phyloP scores from a whole-genome alignment of 768 basidiomycete genomes.

The Tricholoma flavovirens region DNA sequence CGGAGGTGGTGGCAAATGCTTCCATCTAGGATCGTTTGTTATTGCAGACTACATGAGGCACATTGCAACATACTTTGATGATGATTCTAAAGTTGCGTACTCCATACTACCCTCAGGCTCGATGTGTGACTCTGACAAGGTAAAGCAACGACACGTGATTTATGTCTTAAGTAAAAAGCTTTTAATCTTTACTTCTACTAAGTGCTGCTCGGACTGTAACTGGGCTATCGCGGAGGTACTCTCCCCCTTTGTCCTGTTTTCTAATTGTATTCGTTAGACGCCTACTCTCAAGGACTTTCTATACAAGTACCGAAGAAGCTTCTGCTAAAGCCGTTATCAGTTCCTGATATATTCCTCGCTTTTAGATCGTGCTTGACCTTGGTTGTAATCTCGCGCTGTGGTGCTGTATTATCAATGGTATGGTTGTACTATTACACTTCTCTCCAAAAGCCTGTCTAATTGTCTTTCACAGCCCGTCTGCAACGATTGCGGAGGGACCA shows the following conservation, averaged over 20 bases:
- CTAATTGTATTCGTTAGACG: background rate
- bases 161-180: no score
- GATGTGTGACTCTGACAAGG: no score
- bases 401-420: background rate
- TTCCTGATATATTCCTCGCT: background rate
- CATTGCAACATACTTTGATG: conserved; percentile 27
- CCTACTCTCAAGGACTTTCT: background rate
- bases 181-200: background rate
- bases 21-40: conserved; percentile 40
- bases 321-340: background rate
- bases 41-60: background rate
- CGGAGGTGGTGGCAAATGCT: conserved; percentile 57
- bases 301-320: background rate
- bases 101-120: no score
- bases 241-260: background rate
- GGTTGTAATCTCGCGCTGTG: no score
- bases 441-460: background rate
- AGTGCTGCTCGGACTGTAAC: no score
- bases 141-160: no score
- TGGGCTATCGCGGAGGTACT: background rate
- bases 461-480: conserved; percentile 51
- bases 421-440: background rate
- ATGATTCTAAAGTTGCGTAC: conserved; percentile 35
- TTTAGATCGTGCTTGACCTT: background rate
- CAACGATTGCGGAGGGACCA: conserved; percentile 74